Evolutionary conservation across 257 asterid genomes (phyloP), one percentile per base, ranked within the genome.

Genomic region (Solanum lycopersicoides): DNA sequence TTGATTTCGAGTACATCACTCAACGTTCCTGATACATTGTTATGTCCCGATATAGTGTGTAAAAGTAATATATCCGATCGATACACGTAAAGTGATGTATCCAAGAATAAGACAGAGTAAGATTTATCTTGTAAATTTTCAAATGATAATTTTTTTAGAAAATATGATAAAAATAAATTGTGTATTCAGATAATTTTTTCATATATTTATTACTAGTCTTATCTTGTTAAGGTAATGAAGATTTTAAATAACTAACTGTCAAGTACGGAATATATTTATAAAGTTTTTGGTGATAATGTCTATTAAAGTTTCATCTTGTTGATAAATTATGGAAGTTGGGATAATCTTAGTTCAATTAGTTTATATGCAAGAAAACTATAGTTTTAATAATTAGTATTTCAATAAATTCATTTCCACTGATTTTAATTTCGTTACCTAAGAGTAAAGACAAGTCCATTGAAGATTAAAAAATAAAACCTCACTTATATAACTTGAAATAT

Each of bases 341-440:
- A 75, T 3, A n/a, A 41, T 77, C 83, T 77, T 77, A n/a, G 60
- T n/a, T 76, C 34, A 73, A 28, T 83, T 77, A 79, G 74, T 87
- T 89, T 89, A 91, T 87, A 91, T 92, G 95, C 86, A 83, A 88
- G 88, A 87, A 69, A 72, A 72, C 0, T 45, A 72, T 34, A 72
- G 15, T 72, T 2, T 72, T 34, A 72, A 35, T 76, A 41, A 76
- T 76, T 41, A 76, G 83, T n/a, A 42, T 41, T 41, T 44, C 34
- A n/a, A 42, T 41, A 76, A 76, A 25, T 23, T 76, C 13, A 41
- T n/a, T 41, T 41, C 32, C 50, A 21, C 32, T 75, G 3, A 75
- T 39, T 41, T 41, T 72, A 32, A 16, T 72, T 32, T 21, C 41
- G 23, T 76, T 41, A 12, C 12, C 83, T 6, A 41, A 76, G 39